These are phyloP conservation scores for Shiraia bambusicola DNA, from an alignment of 2,329 filamentous ascomycete genomes.

Conservation along the genomic window DNA sequence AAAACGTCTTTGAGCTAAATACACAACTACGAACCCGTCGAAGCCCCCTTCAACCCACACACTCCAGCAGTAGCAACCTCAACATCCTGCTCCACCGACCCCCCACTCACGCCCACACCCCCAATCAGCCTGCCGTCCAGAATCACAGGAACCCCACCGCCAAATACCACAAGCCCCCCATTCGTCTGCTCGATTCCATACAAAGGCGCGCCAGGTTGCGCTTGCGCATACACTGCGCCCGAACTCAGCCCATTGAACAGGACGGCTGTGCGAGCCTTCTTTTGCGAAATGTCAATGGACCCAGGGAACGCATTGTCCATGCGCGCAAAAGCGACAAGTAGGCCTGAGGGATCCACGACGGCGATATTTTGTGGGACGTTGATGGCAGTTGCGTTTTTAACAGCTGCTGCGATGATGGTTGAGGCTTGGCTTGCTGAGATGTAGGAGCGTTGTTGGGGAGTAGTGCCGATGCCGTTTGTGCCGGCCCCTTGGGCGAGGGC, in stretches of 20 bases:
- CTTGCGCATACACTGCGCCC: conserved; percentile 12
- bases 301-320: conserved; percentile 34
- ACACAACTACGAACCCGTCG: conserved; percentile 6
- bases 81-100: conserved; percentile 28
- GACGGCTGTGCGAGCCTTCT: conserved; percentile 33
- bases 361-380: conserved; percentile 33
- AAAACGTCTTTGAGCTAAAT: background rate
- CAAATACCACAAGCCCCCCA: conserved; percentile 31
- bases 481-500: conserved; percentile 17
- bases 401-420: conserved; percentile 21
- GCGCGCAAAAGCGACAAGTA: conserved; percentile 30
- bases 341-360: conserved; percentile 29
- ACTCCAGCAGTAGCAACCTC: conserved; percentile 24
- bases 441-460: conserved; percentile 18
- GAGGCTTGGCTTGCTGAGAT: conserved; percentile 28
- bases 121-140: conserved; percentile 27
- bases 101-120: conserved; percentile 33
- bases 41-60: conserved; percentile 13
- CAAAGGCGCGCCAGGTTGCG: conserved; percentile 20
- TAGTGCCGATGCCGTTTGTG: conserved; percentile 28
- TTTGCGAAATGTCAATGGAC: conserved; percentile 31
- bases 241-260: conserved; percentile 28
- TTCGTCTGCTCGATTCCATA: conserved; percentile 32
- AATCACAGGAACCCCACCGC: conserved; percentile 33
- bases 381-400: conserved; percentile 24